Base-by-base conservation (phyloP, 768 basidiomycete species). In the Termitomyces sp. region DNA sequence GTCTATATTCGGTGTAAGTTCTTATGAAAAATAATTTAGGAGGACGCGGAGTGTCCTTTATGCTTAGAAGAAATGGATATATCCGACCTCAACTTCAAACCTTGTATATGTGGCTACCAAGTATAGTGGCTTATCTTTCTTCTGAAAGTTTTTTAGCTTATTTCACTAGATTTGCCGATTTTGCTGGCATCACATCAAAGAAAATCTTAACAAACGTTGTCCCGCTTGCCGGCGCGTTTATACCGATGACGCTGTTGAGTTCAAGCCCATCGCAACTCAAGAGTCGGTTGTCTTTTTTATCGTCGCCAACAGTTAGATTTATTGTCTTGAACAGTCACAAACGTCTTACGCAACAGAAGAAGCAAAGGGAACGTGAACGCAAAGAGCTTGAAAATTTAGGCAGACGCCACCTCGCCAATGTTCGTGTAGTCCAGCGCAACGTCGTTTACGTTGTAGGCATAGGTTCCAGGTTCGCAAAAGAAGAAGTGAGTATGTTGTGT, bases 61-160 rank as follows among this genome's bases (percentile, higher is more conserved):
- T 99, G 97, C 75, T 85, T 98, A 44, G 96, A 98, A 69, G 94
- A 97, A 77, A 94, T 99, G 89, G 97, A 98, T 76, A 85, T 98
- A 64, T 94, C 94, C 50, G 97, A 99, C 82, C 84, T 98, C 72
- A 96, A 96, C 77, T 99, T 99, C 78, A 96, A 94, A 78, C 97
- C 97, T 27, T 99, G 97, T 74, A 86, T 94, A 52, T 99, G 97
- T 74, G 97, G 97, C 59, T 97, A 98, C 75, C 97, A 98, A 83
- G 97, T 90, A 64, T 53, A 51, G 52, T 42, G 27, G n/a, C n/a
- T 41, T 57, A 42, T 54, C 31, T 55, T 58, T 51, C 36, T 34
- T 52, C 54, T 26, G 47, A 26, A 37, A 32, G 52, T 37, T 57
- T 42, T 52, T 53, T 41, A 56, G 63, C 43, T 24, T 57, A 49